Base-by-base conservation (phyloP, 2,329 filamentous ascomycete genomes). In the Clonostachys solani region DNA sequence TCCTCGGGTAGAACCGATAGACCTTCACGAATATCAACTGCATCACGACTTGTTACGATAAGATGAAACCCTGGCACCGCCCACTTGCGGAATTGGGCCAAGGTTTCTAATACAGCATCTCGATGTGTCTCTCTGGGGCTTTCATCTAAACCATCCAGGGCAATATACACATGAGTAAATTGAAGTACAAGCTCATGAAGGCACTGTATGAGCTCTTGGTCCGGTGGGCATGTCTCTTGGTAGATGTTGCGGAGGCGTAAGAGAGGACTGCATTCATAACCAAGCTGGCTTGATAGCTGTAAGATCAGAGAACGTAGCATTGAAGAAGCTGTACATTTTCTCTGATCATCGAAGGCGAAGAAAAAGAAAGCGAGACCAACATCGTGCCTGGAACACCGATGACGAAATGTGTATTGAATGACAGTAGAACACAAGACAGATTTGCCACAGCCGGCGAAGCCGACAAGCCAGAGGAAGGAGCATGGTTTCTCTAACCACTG, bases 391-490 rank as follows among this genome's bases (percentile, higher is more conserved):
- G 51, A 56, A 12, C 41, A 48, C 6, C 45, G 52, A 44, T 56
- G 49, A 10, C 52, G 49, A 18, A 50, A 52, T 2, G 57, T 42
- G 41, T 61, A 48, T 37, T 66, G 62, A 40, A 70, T 64, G 8
- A 60, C 55, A 2, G 64, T 69, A 13, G 60, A 68, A 41, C 59
- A 65, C 10, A 72, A 50, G 1, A 72, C 60, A 0, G 65, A 67
- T 49, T 72, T 72, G 12, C 68, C 69, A 45, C 62, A 67, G 1
- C 67, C 68, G n/a, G 68, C 60, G 48, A 63, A 63, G 12, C 68
- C 67, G 44, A 60, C 56, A 2, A 72, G 50, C 68, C 68, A 73
- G 2, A 70, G 47, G 17, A 71, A 64, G 4, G 67, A 66, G 10
- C 52, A 52, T 1, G 50, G 47, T 0, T 45, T 47, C 3, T 38